Conservation (phyloP, 306 rosid species). For the Hippophae rhamnoides region DNA sequence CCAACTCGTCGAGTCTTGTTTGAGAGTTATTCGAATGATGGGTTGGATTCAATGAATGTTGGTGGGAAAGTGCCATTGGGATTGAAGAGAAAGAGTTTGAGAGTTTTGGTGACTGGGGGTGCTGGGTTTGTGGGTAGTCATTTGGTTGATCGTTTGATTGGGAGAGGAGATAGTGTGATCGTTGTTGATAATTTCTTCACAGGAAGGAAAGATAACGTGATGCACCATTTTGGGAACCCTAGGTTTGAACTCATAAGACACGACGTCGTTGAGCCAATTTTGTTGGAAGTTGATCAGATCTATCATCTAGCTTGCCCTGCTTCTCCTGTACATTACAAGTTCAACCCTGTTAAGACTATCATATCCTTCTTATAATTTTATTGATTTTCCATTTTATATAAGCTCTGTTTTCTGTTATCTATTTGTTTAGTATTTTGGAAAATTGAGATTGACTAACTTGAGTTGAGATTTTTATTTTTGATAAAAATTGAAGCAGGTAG, state of each 20-base stretch:
- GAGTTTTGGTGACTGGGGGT: slow-evolving; percentile 83
- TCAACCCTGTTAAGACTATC: slow-evolving; percentile 90
- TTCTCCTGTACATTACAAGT: slow-evolving; percentile 92
- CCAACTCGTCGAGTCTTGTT: slow-evolving; percentile 38
- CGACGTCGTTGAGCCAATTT: slow-evolving; percentile 83
- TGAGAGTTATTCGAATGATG: slow-evolving; percentile 14
- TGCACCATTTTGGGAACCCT: slow-evolving; percentile 67
- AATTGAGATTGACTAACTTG: background rate
- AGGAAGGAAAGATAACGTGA: slow-evolving; percentile 63
- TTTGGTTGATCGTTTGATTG: slow-evolving; percentile 79
- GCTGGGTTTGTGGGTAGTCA: slow-evolving; percentile 98
- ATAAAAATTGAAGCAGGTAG: too few relatives aligned
- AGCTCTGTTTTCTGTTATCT: background rate
- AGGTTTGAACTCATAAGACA: slow-evolving; percentile 83
- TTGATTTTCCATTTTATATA: too few relatives aligned
- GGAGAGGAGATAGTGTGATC: slow-evolving; percentile 70
- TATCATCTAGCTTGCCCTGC: slow-evolving; percentile 95
- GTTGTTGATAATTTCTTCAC: slow-evolving; percentile 84
- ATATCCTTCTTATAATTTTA: slow-evolving; percentile 48
- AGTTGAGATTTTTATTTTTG: too few relatives aligned
- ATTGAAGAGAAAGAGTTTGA: slow-evolving; percentile 27
- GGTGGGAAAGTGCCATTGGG: slow-evolving; percentile 35
- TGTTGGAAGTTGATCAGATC: slow-evolving; percentile 90
- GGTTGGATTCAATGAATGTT: background rate
- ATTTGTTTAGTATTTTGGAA: background rate